Conservation (phyloP, 495 filamentous ascomycete genomes). For the Pyrenula aspistea region DNA sequence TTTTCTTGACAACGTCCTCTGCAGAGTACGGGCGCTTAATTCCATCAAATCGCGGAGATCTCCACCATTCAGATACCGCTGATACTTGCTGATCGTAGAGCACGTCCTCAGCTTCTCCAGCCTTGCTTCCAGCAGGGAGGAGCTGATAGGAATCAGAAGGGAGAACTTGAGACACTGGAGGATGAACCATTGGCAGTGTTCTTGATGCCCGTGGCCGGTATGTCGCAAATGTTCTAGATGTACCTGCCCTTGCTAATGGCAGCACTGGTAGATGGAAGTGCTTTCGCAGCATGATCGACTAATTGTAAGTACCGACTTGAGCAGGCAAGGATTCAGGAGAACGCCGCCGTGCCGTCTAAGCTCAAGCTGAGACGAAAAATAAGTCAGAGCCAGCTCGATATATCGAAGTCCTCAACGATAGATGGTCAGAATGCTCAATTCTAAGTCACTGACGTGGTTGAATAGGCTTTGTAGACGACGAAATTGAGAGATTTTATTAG, state of each 20-base stretch:
- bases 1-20: conserved; percentile 82
- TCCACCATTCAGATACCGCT: conserved; percentile 83
- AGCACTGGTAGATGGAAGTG: too few relatives aligned
- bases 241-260: background rate
- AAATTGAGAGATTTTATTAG: too few relatives aligned
- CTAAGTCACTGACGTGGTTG: too few relatives aligned
- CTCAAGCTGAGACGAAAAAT: too few relatives aligned
- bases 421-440: too few relatives aligned
- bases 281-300: too few relatives aligned
- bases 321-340: too few relatives aligned
- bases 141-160: conserved; percentile 71
- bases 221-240: background rate
- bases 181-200: conserved; percentile 24
- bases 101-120: conserved; percentile 67
- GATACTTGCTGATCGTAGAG: conserved; percentile 68
- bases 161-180: conserved; percentile 43
- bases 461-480: too few relatives aligned
- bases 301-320: too few relatives aligned
- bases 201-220: conserved; percentile 1
- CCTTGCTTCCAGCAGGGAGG: conserved; percentile 57
- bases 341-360: too few relatives aligned
- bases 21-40: conserved; percentile 88
- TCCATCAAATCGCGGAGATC: conserved; percentile 64
- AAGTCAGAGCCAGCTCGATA: too few relatives aligned
- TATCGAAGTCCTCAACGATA: too few relatives aligned